Base-by-base conservation (phyloP, 2,329 filamentous ascomycete genomes). In the Aspergillus sp. region DNA sequence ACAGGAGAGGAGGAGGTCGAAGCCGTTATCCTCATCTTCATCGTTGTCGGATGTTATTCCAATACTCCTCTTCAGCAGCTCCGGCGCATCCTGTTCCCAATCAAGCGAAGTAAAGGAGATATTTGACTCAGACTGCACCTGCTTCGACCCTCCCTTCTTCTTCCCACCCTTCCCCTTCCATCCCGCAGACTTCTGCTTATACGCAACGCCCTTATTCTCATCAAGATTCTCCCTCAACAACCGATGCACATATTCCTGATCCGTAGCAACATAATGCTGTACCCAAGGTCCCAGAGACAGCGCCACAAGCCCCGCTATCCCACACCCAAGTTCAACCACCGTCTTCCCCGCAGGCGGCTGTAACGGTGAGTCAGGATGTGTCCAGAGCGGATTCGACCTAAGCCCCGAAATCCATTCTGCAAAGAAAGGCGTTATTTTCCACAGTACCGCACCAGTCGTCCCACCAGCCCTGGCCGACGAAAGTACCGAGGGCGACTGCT, bases 401-500 rank as follows among this genome's bases (percentile, higher is more conserved):
- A 49, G 45, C 4, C 77, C 76, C 30, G 82, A 75, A 41, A 97
- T 77, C 89, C 89, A 97, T 54, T 81, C 74, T 19, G 90, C 88
- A 61, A 97, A 83, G 41, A 83, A 74, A 7, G 90, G 89, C 0
- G 89, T 91, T 56, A 95, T 85, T 67, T 87, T 90, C 93, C 93
- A 98, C 7, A 97, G 75, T 15, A 95, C 90, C 61, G 86, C 86
- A 41, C 86, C 85, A 1, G 86, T 90, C 1, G 86, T 90, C 1
- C 85, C 86, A 10, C 78, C 84, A 23, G 81, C 77, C 27, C 90
- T 81, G 53, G 83, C 80, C 1, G 90, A 95, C 1, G 83, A 83
- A 33, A 98, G 78, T 7, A 97, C 76, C 7, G 83, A 81, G 0
- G 90, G 91, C 1, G 89, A 95, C 68, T 97, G 93, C 52, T 83